Percentiles rank a stretch among this genome's conserved stretches.
These are phyloP conservation scores for Malassezia slooffiae DNA, from an alignment of 1,284 basidiomycete genomes.

Conservation along the genomic window DNA sequence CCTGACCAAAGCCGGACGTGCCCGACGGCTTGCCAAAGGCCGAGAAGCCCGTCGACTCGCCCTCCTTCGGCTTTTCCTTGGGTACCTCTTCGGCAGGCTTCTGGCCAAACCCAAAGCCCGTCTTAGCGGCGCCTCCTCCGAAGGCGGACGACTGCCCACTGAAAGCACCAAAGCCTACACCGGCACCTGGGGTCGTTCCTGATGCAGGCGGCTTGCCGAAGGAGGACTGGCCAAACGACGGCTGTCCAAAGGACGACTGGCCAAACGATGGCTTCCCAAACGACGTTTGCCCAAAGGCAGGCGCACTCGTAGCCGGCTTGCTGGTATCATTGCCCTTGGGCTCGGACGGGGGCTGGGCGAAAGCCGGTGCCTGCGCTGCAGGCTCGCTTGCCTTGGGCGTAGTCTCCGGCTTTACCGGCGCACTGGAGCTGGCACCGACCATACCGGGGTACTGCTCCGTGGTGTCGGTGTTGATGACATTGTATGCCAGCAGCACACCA, in stretches of 20 bases:
- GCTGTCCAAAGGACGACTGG: constrained; percentile 16
- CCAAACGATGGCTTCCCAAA: too few species aligned
- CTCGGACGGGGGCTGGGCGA: neutral
- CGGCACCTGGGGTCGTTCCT: too few species aligned
- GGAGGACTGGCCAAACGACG: constrained; percentile 20
- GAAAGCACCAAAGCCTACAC: too few species aligned
- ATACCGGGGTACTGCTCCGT: constrained; percentile 48
- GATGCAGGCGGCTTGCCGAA: constrained; percentile 21
- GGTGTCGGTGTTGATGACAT: constrained; percentile 55
- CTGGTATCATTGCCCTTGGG: constrained; percentile 3
- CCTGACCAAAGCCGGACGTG: neutral
- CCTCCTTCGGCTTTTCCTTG: too few species aligned
- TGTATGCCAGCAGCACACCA: constrained; percentile 66
- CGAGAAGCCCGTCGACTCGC: too few species aligned
- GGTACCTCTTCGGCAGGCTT: too few species aligned
- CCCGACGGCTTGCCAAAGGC: constrained; percentile 47
- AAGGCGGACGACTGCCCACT: constrained; percentile 22
- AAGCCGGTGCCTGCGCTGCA: neutral
- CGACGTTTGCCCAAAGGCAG: constrained; percentile 18
- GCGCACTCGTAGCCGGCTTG: constrained; percentile 8
- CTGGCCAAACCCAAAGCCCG: constrained; percentile 20
- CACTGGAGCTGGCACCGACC: constrained; percentile 17
- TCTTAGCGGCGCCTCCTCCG: constrained; percentile 6
- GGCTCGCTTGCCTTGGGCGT: neutral
- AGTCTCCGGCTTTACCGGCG: neutral